phyloP scores from a whole-genome alignment of 371 early-diverging fungal genomes.

The Circinella umbellata region DNA sequence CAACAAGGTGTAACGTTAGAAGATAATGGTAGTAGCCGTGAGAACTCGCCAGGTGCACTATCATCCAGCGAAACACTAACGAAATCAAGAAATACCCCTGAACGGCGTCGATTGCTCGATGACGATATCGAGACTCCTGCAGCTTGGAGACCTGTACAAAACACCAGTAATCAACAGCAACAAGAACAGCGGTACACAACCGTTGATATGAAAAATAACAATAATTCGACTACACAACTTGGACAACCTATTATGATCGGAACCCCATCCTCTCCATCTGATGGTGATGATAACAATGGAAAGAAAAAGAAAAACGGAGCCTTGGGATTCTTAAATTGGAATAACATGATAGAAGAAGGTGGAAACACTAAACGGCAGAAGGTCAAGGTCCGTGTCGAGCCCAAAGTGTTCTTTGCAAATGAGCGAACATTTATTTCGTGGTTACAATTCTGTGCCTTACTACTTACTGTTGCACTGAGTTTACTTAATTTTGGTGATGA shows the following conservation, averaged over 20 bases:
- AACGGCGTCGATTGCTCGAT: conserved; percentile 8
- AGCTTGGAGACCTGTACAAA: conserved; percentile 9
- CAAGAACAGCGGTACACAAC: not conserved
- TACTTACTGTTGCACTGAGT: conserved; percentile 82
- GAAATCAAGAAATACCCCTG: conserved; percentile 7
- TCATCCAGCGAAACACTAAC: conserved; percentile 7
- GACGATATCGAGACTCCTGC: conserved; percentile 10
- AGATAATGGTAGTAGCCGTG: conserved; percentile 22
- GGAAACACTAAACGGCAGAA: conserved; percentile 18
- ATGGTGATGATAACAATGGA: not conserved
- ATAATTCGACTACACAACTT: not conserved
- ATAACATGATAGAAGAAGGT: conserved; percentile 12
- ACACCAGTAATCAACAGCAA: not conserved
- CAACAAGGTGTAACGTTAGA: conserved; percentile 27
- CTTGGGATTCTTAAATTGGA: conserved; percentile 1
- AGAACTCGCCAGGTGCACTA: not conserved
- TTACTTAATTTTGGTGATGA: conserved; percentile 89
- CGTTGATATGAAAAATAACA: conserved; percentile 1
- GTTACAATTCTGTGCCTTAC: conserved; percentile 80
- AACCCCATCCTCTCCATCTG: not conserved
- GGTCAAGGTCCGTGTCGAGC: conserved; percentile 86
- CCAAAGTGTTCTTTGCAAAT: conserved; percentile 99
- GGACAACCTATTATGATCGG: not conserved
- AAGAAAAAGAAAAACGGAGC: conserved; percentile 2
- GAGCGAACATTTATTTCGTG: conserved; percentile 98